Base-by-base conservation (phyloP, 805 yeast genomes). In the Cyberlindnera samutprakarnensis region DNA sequence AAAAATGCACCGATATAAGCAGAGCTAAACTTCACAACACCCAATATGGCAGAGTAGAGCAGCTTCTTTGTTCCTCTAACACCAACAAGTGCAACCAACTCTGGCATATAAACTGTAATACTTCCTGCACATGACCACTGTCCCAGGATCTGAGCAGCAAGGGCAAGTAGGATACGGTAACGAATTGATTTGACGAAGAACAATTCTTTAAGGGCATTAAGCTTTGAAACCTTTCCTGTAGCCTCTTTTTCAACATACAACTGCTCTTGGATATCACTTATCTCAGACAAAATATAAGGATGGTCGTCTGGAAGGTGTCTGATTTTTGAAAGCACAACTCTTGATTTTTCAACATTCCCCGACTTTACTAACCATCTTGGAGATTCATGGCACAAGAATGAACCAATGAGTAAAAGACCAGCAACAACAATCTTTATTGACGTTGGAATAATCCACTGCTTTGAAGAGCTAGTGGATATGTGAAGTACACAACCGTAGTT, bases 41-140 rank as follows among this genome's bases (percentile, higher is more conserved):
- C 78, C 17, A 73, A 53, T 22, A 70, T 53, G 18, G 75, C 70
- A 9, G 76, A 68, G 62, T 68, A 66, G 48, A 68, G 53, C 31
- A 58, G 47, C 26, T 60, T 60, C 26, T 63, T 59, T 7, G 53
- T 43, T 16, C 68, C 69, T 8, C 49, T 45, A 32, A 63, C 57
- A 28, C 78, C 77, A 32, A 65, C 64, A 37, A 68, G 53, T 5
- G 61, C 62, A 38, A 71, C 66, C 26, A 72, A 51, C 31, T 68
- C 71, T 3, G 78, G 70, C 23, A 78, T 71, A 42, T 73, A 74
- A 30, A 72, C 69, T 4, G 78, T 72, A 28, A 74, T 55, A 6
- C 76, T 64, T 41, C 64, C 66, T 6, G 77, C 72, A 32, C 76
- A 76, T n/a, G 72, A 64, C 78, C 78, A 73, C 53, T 73, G 78